phyloP scores from a whole-genome alignment of 1,284 basidiomycete genomes.

The Xerocomus nothofagi region DNA sequence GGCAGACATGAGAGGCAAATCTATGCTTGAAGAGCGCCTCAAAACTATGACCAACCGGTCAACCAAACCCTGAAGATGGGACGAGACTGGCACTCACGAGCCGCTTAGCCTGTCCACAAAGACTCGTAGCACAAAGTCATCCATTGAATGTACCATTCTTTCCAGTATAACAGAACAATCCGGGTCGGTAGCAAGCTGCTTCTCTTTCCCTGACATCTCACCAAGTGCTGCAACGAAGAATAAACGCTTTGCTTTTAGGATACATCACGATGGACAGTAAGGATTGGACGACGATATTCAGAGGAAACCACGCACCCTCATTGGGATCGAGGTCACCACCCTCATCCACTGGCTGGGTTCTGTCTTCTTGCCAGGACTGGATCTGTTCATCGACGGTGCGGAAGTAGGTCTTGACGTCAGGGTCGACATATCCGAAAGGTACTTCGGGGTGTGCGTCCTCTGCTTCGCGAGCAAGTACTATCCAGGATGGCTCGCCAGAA shows the following conservation, averaged over 20 bases:
- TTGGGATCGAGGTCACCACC: constrained; percentile 64
- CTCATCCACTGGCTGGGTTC: constrained; percentile 37
- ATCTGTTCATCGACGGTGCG: constrained; percentile 84
- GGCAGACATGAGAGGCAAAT: constrained; percentile 91
- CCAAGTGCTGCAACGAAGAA: constrained; percentile 84
- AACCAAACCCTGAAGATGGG: constrained; percentile 2
- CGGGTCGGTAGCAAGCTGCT: constrained; percentile 86
- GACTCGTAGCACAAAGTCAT: constrained; percentile 88
- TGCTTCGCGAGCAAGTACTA: constrained; percentile 43
- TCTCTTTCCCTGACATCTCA: constrained; percentile 86
- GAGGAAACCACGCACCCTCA: constrained; percentile 56
- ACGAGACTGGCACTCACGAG: constrained; percentile 59
- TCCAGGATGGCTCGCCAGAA: constrained; percentile 61
- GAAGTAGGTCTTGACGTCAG: constrained; percentile 90
- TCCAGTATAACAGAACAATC: constrained; percentile 89
- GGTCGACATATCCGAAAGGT: constrained; percentile 85
- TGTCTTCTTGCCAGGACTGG: constrained; percentile 74
- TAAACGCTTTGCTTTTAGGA: constrained; percentile 67
- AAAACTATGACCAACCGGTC: constrained; percentile 46
- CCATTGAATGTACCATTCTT: constrained; percentile 87
- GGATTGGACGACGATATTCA: background rate
- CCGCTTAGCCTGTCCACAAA: constrained; percentile 83
- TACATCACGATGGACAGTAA: constrained; percentile 3
- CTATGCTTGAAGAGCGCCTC: constrained; percentile 73
- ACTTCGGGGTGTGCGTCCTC: constrained; percentile 60